Conservation (phyloP, 805 yeast species). For the Metschnikowia chrysomelidarum region DNA sequence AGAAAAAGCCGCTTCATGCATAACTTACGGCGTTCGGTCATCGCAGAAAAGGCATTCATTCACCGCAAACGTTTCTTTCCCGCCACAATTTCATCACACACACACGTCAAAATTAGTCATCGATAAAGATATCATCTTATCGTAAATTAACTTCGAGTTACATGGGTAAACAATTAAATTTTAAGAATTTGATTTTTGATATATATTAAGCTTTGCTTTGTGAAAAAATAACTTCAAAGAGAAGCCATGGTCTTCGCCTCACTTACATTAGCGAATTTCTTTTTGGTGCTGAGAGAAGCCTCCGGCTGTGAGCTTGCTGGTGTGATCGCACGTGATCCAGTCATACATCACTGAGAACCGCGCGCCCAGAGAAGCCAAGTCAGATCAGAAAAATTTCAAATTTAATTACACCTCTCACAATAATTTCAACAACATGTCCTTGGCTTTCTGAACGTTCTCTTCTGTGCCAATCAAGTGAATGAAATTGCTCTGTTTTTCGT, state of each 20-base stretch:
- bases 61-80: too few relatives aligned
- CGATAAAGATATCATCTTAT: too few relatives aligned
- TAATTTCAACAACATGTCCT: slow-evolving; percentile 12
- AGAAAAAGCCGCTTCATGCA: background rate
- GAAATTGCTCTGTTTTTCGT: slow-evolving; percentile 50
- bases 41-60: slow-evolving; percentile 7
- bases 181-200: too few relatives aligned
- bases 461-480: slow-evolving; percentile 60
- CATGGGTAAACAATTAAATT: too few relatives aligned
- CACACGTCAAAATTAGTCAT: too few relatives aligned
- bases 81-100: slow-evolving; percentile 3
- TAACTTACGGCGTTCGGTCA: slow-evolving; percentile 12
- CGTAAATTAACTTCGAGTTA: too few relatives aligned
- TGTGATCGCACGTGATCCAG: slow-evolving; percentile 12
- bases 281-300: too few relatives aligned
- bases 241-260: too few relatives aligned
- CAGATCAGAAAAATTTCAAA: background rate
- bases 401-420: background rate
- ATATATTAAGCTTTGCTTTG: too few relatives aligned
- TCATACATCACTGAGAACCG: too few relatives aligned
- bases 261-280: slow-evolving; percentile 4
- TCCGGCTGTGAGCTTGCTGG: background rate
- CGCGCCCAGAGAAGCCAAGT: background rate
- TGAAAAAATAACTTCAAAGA: too few relatives aligned
- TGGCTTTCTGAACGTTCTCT: slow-evolving; percentile 44